Percentiles rank a stretch among this genome's conserved stretches.
These are phyloP conservation scores for Moringa oleifera DNA, from an alignment of 345 rosid genomes.

Conservation along the genomic window DNA sequence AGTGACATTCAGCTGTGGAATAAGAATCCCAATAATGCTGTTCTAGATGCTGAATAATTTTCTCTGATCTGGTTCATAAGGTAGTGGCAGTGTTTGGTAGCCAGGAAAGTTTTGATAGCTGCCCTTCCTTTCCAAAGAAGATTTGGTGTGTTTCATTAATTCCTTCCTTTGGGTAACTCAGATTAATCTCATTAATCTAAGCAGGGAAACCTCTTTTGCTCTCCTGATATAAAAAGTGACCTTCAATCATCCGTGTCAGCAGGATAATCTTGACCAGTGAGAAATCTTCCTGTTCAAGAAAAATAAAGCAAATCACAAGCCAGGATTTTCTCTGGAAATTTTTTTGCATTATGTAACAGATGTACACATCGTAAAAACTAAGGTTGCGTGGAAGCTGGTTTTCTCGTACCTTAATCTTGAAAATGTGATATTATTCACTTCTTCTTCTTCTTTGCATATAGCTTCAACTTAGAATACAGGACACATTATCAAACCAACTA, in stretches of 20 bases:
- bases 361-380: too few relatives aligned
- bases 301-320: not conserved
- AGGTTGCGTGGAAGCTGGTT: too few relatives aligned
- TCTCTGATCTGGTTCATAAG: too few relatives aligned
- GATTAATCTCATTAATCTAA: not conserved
- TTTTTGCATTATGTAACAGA: too few relatives aligned
- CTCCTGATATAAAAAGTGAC: not conserved
- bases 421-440: too few relatives aligned
- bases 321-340: not conserved
- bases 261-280: conserved; percentile 6
- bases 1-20: conserved; percentile 10
- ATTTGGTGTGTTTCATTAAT: conserved; percentile 5
- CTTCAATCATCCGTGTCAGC: not conserved
- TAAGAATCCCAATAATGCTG: conserved; percentile 7
- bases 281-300: conserved; percentile 15
- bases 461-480: too few relatives aligned
- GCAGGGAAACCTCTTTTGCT: not conserved
- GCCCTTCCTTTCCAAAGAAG: conserved; percentile 4
- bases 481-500: too few relatives aligned
- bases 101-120: too few relatives aligned
- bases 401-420: too few relatives aligned
- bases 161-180: not conserved
- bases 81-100: too few relatives aligned
- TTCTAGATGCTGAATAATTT: not conserved
- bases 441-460: too few relatives aligned